A percentile compares a stretch with the other conserved stretches of the same genome.
phyloP scores from a whole-genome alignment of 345 rosid species.

The Orychophragmus violaceus region DNA sequence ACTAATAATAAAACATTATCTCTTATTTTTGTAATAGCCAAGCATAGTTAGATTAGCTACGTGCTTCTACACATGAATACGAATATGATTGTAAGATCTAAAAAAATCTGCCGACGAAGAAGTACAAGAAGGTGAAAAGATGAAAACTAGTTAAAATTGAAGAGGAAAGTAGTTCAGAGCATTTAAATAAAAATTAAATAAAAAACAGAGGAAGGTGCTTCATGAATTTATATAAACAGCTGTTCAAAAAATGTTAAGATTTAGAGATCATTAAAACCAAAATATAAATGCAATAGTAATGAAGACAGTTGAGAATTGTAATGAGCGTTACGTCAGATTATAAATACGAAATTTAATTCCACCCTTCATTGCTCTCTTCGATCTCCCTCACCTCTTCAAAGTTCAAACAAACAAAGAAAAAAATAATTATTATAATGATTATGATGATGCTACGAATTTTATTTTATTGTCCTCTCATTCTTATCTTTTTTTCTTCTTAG shows the following conservation, averaged over 20 bases:
- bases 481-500: not conserved
- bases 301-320: constrained; percentile 86
- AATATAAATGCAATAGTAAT: constrained; percentile 90
- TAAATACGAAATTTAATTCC: constrained; percentile 73
- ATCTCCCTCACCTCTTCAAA: constrained; percentile 31
- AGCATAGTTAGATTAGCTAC: not conserved
- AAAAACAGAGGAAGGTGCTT: constrained; percentile 34
- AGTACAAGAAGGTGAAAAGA: constrained; percentile 20
- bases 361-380: constrained; percentile 33
- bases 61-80: constrained; percentile 8
- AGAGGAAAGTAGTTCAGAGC: constrained; percentile 62
- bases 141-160: constrained; percentile 26
- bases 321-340: constrained; percentile 84
- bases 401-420: not conserved
- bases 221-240: constrained; percentile 23
- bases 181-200: constrained; percentile 33
- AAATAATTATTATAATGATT: constrained; percentile 24
- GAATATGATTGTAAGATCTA: not conserved
- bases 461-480: not conserved
- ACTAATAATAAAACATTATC: not conserved
- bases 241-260: constrained; percentile 39
- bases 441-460: constrained; percentile 27
- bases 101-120: constrained; percentile 7
- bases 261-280: constrained; percentile 72
- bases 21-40: not conserved